A percentile compares a stretch with the other conserved stretches of the same genome.
Evolutionary conservation across 225 moss, liverwort and hornwort species (phyloP).

Genomic region (Thuidium tamariscinum): DNA sequence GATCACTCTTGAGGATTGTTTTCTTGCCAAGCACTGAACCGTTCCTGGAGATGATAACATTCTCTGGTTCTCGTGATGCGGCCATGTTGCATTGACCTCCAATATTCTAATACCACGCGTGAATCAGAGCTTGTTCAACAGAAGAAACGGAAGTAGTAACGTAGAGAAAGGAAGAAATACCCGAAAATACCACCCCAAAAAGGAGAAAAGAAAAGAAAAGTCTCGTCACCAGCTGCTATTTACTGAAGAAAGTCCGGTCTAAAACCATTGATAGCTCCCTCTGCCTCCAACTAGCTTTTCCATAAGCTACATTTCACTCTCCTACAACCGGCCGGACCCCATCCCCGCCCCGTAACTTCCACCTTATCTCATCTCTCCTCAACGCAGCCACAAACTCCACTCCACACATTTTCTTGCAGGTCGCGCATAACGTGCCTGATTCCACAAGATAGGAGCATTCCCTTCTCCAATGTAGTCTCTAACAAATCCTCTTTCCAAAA

Average conservation of each 20-base stretch:
- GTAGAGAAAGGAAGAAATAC: background rate
- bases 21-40: constrained; percentile 99
- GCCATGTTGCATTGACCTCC: constrained; percentile 75
- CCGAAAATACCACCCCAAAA: background rate
- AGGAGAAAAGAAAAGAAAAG: background rate
- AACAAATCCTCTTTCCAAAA: background rate
- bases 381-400: constrained; percentile 17
- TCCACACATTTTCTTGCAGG: constrained; percentile 19
- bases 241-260: constrained; percentile 1
- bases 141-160: background rate
- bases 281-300: constrained; percentile 6
- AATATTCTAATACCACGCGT: background rate
- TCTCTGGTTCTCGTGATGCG: constrained; percentile 89
- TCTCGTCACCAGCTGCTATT: constrained; percentile 1
- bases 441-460: background rate
- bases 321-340: constrained; percentile 15
- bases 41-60: constrained; percentile 85
- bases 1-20: constrained; percentile 99
- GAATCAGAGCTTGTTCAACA: background rate
- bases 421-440: background rate
- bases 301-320: constrained; percentile 41
- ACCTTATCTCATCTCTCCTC: constrained; percentile 40
- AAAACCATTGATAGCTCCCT: constrained; percentile 4
- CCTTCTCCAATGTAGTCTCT: constrained; percentile 6
- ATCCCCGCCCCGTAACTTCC: constrained; percentile 25